Base-by-base conservation (phyloP, 148 eudicot species). In the Spergularia bocconei region DNA sequence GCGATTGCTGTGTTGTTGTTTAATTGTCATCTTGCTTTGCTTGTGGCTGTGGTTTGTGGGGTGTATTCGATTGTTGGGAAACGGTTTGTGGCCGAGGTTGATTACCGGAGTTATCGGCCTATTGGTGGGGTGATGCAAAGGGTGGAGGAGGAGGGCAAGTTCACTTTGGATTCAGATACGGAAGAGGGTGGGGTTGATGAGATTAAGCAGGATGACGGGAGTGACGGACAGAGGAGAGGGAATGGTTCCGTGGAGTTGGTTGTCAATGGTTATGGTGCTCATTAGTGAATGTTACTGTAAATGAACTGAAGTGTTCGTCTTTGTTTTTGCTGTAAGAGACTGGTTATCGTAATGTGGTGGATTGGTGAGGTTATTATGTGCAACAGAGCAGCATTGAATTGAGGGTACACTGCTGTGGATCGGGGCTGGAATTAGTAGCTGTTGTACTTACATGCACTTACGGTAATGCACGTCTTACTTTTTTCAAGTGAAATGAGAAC, bases 1-100 rank as follows among this genome's bases (percentile, higher is more conserved):
- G 97, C 93, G 0, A 86, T 91, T 39, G 97, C 90, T 0, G 87
- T 89, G 17, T 77, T 91, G 0, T 88, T 84, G 82, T 91, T 91
- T 63, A 91, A 91, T 76, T 89, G 88, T 17, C 91, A 91, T 51
- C 89, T 91, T 79, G 93, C 97, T 50, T 77, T 89, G 19, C 80
- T 89, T 61, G 89, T 86, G 36, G 70, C 88, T 74, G 41, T 87
- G 65, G 57, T 84, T 50, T 82, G 73, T 73, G 87, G 81, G 57
- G 81, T 81, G 65, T 89, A 82, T 76, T 77, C 90, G 0, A 19
- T 86, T 68, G 48, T 85, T 6, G 81, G 88, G n/a, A 85, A 41
- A 25, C 85, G 55, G 39, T 44, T 78, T 60, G 83, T 85, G 9
- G 54, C 52, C 20, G 70, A 44, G 9, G 76, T 74, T 60, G 87